Evolutionary conservation across 371 early-diverging fungal species (phyloP).

Genomic region (Coemansia sp.): DNA sequence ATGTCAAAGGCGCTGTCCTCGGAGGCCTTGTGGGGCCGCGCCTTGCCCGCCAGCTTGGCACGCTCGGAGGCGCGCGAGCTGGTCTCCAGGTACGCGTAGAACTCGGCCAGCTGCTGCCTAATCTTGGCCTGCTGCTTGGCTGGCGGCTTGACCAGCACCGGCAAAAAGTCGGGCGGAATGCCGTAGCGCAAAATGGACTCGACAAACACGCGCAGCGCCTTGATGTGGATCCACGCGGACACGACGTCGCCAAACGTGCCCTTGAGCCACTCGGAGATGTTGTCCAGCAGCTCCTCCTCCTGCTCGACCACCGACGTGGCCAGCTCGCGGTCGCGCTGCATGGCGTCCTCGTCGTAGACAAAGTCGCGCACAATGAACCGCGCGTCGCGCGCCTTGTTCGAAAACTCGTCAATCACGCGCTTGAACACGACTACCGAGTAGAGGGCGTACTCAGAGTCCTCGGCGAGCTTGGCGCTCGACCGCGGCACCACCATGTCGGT

Average conservation of each 20-base stretch:
- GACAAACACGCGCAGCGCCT: conserved; percentile 89
- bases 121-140: conserved; percentile 24
- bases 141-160: conserved; percentile 74
- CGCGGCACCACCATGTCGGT: conserved; percentile 95
- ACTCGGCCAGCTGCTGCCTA: conserved; percentile 30
- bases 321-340: conserved; percentile 73
- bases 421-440: conserved; percentile 91
- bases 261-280: conserved; percentile 80
- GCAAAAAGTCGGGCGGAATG: conserved; percentile 90
- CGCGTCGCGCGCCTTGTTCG: conserved; percentile 82
- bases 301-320: conserved; percentile 64
- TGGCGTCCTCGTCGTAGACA: conserved; percentile 78
- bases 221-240: conserved; percentile 89
- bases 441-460: conserved; percentile 92
- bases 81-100: conserved; percentile 43
- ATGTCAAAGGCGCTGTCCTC: conserved; percentile 67
- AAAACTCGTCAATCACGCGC: conserved; percentile 85
- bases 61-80: conserved; percentile 35
- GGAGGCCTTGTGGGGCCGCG: conserved; percentile 48
- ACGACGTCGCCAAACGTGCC: conserved; percentile 94
- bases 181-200: conserved; percentile 98
- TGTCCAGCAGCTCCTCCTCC: conserved; percentile 77
- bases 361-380: conserved; percentile 93
- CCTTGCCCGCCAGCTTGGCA: conserved; percentile 31
- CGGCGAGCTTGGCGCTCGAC: conserved; percentile 78